Conservation (phyloP, 352 stramenopile species). For the Pythium oligandrum region DNA sequence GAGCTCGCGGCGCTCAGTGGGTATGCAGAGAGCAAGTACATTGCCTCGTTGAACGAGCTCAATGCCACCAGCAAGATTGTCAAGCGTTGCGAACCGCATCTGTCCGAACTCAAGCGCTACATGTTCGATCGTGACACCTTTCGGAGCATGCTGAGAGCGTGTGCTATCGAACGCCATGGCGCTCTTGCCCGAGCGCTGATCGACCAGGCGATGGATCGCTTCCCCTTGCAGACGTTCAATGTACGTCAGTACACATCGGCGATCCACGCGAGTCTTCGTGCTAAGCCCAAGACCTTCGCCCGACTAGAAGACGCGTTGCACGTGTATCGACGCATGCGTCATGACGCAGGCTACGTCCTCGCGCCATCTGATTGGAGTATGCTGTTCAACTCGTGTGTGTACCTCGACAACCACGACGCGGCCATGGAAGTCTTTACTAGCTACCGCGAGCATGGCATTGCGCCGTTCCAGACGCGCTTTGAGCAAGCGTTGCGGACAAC, state of each 20-base stretch:
- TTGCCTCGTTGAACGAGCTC: conserved; percentile 5
- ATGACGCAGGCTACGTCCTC: conserved; percentile 37
- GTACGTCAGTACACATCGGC: conserved; percentile 1
- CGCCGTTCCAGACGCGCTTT: conserved; percentile 32
- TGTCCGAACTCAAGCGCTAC: conserved; percentile 2
- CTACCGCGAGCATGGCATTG: conserved; percentile 31
- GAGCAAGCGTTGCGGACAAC: conserved; percentile 32
- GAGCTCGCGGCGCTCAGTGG: conserved; percentile 5
- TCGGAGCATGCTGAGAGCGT: conserved; percentile 2
- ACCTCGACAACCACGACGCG: conserved; percentile 23
- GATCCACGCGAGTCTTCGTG: conserved; percentile 9
- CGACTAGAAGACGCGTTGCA: conserved; percentile 26
- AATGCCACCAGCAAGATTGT: neutral
- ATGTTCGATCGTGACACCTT: conserved; percentile 7
- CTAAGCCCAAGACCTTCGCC: conserved; percentile 3
- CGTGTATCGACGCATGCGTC: conserved; percentile 23
- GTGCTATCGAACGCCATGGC: conserved; percentile 3
- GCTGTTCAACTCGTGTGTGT: conserved; percentile 42
- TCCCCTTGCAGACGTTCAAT: conserved; percentile 1
- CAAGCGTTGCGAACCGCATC: neutral
- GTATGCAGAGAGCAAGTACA: conserved; percentile 5
- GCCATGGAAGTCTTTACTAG: conserved; percentile 39
- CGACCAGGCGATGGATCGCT: conserved; percentile 2
- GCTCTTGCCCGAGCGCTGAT: conserved; percentile 1
- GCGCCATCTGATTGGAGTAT: conserved; percentile 35